A percentile compares a stretch with the other conserved stretches of the same genome.
These are phyloP conservation scores for Pythium monospermum DNA, from an alignment of 352 stramenopile genomes.

Conservation along the genomic window DNA sequence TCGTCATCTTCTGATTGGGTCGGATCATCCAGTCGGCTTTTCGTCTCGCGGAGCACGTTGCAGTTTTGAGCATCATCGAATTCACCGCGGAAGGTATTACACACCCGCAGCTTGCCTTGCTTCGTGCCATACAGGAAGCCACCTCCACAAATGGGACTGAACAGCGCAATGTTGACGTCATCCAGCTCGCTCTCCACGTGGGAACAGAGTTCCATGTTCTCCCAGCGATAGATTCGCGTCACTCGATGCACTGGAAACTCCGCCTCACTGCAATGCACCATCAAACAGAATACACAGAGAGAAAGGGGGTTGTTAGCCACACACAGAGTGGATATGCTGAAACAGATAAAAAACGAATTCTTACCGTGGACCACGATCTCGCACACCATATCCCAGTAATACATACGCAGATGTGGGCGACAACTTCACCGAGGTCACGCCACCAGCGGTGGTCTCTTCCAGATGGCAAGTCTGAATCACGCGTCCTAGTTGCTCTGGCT, in stretches of 20 bases:
- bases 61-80: conserved; percentile 79
- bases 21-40: conserved; percentile 25
- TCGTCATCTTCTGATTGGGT: conserved; percentile 47
- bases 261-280: conserved; percentile 40
- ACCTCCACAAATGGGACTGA: conserved; percentile 94
- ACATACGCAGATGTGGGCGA: conserved; percentile 84
- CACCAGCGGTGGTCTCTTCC: conserved; percentile 69
- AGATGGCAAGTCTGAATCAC: conserved; percentile 83
- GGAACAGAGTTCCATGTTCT: conserved; percentile 85
- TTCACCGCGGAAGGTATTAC: conserved; percentile 64
- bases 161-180: conserved; percentile 98
- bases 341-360: background rate
- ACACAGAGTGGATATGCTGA: background rate
- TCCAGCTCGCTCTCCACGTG: conserved; percentile 89
- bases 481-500: conserved; percentile 64
- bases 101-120: conserved; percentile 92
- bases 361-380: conserved; percentile 79
- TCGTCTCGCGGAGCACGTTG: conserved; percentile 52
- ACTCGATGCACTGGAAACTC: conserved; percentile 83
- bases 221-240: conserved; percentile 85
- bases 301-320: too few species aligned
- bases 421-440: conserved; percentile 88
- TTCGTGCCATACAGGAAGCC: conserved; percentile 99
- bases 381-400: conserved; percentile 79
- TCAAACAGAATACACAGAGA: conserved; percentile 6